These are phyloP conservation scores for Coemansia sp. DNA, from an alignment of 192 early-diverging fungal species.

Conservation along the genomic window DNA sequence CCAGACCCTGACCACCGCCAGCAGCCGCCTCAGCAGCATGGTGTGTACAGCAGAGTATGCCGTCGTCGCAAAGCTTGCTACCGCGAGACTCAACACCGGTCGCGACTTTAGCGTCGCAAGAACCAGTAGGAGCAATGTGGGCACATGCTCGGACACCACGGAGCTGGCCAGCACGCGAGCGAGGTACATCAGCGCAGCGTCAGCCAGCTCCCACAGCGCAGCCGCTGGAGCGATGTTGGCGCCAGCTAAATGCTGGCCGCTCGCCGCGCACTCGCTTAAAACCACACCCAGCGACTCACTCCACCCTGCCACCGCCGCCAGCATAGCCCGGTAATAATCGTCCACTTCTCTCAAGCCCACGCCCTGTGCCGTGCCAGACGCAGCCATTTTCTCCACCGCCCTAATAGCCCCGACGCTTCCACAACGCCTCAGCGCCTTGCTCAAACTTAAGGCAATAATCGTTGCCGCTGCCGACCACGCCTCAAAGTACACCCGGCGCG, in stretches of 20 bases:
- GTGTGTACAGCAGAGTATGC: neutral
- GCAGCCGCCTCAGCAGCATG: conserved; percentile 2
- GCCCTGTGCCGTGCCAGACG: neutral
- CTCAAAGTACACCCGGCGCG: conserved; percentile 49
- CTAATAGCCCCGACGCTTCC: conserved; percentile 4
- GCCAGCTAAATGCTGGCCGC: neutral
- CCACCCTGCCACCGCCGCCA: conserved; percentile 27
- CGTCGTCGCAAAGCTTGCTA: neutral
- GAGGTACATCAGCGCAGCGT: conserved; percentile 34
- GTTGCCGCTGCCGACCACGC: conserved; percentile 42
- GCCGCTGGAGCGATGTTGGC: neutral
- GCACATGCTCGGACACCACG: conserved; percentile 15
- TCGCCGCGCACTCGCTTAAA: conserved; percentile 5
- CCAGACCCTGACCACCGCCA: conserved; percentile 14
- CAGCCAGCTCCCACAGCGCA: conserved; percentile 27
- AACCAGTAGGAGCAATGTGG: conserved; percentile 19
- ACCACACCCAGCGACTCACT: conserved; percentile 22
- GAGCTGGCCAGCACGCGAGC: conserved; percentile 31
- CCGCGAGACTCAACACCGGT: neutral
- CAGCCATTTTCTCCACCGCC: conserved; percentile 3
- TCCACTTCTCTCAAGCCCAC: neutral
- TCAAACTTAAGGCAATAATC: conserved; percentile 18
- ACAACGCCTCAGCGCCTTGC: conserved; percentile 3
- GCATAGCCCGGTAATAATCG: conserved; percentile 28
- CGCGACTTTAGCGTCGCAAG: conserved; percentile 14